phyloP scores from a whole-genome alignment of 306 rosid genomes.

The Malus orientalis region DNA sequence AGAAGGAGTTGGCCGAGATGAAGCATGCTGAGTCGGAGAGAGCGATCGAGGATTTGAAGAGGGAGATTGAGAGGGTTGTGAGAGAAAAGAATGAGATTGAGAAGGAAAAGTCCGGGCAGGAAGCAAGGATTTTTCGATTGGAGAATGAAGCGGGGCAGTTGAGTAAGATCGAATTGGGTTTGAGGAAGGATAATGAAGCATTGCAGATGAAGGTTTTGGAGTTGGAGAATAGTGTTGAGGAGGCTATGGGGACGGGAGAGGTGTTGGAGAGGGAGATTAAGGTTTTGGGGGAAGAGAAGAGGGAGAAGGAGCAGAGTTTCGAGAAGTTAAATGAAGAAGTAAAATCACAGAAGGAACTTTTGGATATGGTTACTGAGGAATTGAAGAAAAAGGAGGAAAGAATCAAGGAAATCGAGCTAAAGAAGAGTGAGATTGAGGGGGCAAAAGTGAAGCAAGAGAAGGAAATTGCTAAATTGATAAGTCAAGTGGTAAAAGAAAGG shows the following conservation, averaged over 20 bases:
- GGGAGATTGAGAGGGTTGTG: conserved; percentile 14
- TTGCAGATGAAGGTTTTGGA: conserved; percentile 18
- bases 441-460: conserved; percentile 22
- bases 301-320: conserved; percentile 33
- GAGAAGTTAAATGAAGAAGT: conserved; percentile 24
- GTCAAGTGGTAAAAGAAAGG: conserved; percentile 22
- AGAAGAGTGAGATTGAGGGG: conserved; percentile 32
- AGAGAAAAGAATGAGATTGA: conserved; percentile 39
- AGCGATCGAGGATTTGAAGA: conserved; percentile 30
- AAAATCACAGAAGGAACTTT: neutral
- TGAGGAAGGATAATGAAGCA: conserved; percentile 15
- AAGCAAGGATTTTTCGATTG: conserved; percentile 16
- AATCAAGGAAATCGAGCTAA: conserved; percentile 25
- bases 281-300: conserved; percentile 24
- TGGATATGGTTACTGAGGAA: conserved; percentile 24
- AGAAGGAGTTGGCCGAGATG: conserved; percentile 32
- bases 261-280: conserved; percentile 28
- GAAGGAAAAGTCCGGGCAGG: conserved; percentile 12
- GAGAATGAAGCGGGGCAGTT: conserved; percentile 30
- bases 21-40: conserved; percentile 16
- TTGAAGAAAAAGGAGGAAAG: conserved; percentile 11
- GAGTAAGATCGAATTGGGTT: conserved; percentile 11
- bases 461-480: conserved; percentile 30
- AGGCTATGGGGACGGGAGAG: conserved; percentile 24
- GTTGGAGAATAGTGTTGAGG: conserved; percentile 25